Evolutionary conservation across 2,329 filamentous ascomycete genomes (phyloP).

Genomic region (Penicillium sp.): DNA sequence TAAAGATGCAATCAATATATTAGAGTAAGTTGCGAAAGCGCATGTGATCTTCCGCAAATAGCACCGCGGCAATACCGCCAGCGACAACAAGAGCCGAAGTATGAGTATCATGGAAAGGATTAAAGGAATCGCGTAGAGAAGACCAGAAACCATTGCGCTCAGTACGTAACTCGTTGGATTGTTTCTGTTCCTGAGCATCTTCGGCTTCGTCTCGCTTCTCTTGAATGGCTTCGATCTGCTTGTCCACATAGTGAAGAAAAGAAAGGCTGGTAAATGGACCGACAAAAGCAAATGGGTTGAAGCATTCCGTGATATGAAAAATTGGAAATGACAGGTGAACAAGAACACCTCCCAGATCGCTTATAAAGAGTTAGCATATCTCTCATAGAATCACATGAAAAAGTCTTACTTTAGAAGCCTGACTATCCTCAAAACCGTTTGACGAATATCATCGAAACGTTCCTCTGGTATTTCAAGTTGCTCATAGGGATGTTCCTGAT

Average conservation of each 20-base stretch:
- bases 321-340: constrained; percentile 64
- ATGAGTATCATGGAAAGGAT: too few relatives aligned
- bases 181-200: constrained; percentile 56
- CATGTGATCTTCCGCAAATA: constrained; percentile 48
- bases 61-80: constrained; percentile 57
- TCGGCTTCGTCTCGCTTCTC: constrained; percentile 57
- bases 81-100: constrained; percentile 62
- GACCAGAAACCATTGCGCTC: constrained; percentile 68
- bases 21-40: constrained; percentile 13
- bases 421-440: constrained; percentile 66
- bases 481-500: constrained; percentile 51
- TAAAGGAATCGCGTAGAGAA: constrained; percentile 51
- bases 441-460: too few relatives aligned
- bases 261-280: constrained; percentile 63
- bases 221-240: constrained; percentile 58
- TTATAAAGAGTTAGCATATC: constrained; percentile 30
- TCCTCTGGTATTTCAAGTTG: too few relatives aligned
- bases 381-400: too few relatives aligned
- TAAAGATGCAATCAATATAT: background rate
- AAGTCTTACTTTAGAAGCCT: constrained; percentile 64
- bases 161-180: constrained; percentile 56
- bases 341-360: constrained; percentile 65
- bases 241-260: constrained; percentile 62
- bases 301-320: constrained; percentile 59
- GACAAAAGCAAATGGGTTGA: constrained; percentile 59